Evolutionary conservation across 2,329 filamentous ascomycete genomes (phyloP).

Genomic region (Fusarium udum): DNA sequence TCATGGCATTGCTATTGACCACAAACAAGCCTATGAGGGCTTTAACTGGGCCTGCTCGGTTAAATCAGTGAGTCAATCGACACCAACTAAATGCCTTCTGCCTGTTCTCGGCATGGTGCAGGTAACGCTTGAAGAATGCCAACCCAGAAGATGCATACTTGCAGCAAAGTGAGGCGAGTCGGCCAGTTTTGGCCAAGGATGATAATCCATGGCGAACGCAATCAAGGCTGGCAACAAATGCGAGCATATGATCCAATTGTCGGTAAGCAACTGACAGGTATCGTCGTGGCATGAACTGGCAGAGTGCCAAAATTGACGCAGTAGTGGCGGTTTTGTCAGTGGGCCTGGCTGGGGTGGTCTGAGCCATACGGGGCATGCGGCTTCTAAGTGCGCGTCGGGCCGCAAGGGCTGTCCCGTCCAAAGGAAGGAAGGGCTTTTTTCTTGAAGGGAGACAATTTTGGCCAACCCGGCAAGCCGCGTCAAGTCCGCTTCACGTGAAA

Average conservation of each 20-base stretch:
- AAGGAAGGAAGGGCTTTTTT: conserved; percentile 31
- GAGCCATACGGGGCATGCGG: conserved; percentile 37
- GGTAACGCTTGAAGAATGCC: background rate
- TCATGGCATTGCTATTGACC: background rate
- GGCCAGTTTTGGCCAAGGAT: background rate
- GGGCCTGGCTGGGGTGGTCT: conserved; percentile 29
- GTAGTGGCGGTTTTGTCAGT: conserved; percentile 7
- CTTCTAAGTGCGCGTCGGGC: conserved; percentile 42
- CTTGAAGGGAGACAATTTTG: conserved; percentile 36
- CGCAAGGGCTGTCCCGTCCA: conserved; percentile 43
- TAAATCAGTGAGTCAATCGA: background rate
- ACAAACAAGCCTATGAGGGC: background rate
- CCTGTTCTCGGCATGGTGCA: background rate
- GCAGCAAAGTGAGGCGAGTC: background rate
- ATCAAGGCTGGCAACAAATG: background rate
- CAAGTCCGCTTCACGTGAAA: conserved; percentile 42
- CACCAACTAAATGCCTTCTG: background rate
- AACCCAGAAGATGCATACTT: background rate
- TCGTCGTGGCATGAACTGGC: background rate
- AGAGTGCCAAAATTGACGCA: conserved; percentile 9
- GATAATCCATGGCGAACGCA: background rate
- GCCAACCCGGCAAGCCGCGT: conserved; percentile 40
- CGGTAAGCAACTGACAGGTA: conserved; percentile 7
- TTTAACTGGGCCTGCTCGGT: background rate
- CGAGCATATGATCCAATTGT: conserved; percentile 4